Conservation (phyloP, 768 basidiomycete genomes). For the Suillus sp. region DNA sequence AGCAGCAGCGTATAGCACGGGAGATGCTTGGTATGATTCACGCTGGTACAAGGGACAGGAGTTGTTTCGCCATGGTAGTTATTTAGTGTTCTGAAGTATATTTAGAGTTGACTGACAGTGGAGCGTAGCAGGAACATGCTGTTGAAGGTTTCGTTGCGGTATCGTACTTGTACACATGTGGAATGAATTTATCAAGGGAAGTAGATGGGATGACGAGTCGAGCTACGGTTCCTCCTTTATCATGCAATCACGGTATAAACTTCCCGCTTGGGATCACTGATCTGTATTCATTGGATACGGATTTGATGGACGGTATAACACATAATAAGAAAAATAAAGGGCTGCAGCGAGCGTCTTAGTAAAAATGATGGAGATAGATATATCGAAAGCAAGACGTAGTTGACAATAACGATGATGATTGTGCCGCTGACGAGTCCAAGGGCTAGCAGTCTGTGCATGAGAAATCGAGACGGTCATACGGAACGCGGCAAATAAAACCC, state of each 20-base stretch:
- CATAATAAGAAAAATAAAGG: conserved; percentile 25
- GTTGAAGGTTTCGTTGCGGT: neutral
- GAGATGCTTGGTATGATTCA: too few species aligned
- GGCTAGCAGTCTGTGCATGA: conserved; percentile 3
- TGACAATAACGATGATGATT: conserved; percentile 7
- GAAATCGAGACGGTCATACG: conserved; percentile 4
- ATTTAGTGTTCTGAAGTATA: too few species aligned
- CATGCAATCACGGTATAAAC: neutral
- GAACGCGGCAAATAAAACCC: conserved; percentile 25
- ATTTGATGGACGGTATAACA: conserved; percentile 28
- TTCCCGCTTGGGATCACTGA: neutral
- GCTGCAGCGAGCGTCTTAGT: conserved; percentile 24
- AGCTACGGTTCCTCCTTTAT: neutral
- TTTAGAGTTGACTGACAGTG: too few species aligned
- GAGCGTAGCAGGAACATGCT: neutral
- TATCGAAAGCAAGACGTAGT: conserved; percentile 15
- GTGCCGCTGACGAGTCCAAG: conserved; percentile 19
- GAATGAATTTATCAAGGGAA: neutral
- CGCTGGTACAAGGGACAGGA: too few species aligned
- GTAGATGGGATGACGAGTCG: neutral
- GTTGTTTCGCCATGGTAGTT: too few species aligned
- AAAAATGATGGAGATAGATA: conserved; percentile 8
- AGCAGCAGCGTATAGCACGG: too few species aligned
- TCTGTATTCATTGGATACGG: conserved; percentile 26
- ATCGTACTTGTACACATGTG: neutral